Base-by-base conservation (phyloP, 202 grass and related monocot genomes). In the Musa balbisiana region DNA sequence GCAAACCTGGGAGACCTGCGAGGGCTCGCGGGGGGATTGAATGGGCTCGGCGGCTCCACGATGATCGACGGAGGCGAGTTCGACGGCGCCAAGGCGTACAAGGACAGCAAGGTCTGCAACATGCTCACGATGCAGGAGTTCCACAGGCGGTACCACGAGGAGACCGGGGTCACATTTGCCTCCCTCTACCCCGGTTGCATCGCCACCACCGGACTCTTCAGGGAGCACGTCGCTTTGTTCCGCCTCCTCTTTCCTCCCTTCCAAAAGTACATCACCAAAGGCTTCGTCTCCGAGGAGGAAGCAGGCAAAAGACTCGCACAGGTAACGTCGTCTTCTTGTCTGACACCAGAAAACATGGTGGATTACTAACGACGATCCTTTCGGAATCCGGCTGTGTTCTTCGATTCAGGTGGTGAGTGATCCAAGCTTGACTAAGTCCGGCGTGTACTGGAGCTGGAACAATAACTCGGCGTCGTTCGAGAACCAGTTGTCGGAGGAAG, bases 61-160 rank as follows among this genome's bases (percentile, higher is more conserved):
- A 98, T 98, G 95, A 92, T 98, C 70, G 95, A 98, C 52, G 94
- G 91, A 17, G 88, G 87, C 15, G 83, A 89, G 68, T 98, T 94
- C 77, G 91, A 98, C 64, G 95, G 95, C 23, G 95, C 95, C 0
- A 98, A 98, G 79, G 95, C 91, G 2, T 98, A 98, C 95, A 98
- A 98, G 82, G 95, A 98, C 87, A 98, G 91, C 87, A 98, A 94
- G 82, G 89, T 98, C 77, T 98, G 95, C 83, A 98, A 98, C 85
- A 98, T 94, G 95, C 81, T 98, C 67, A 98, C 84, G 69, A 98
- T 94, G 95, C 95, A 98, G 81, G 95, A 98, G 73, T 98, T 98
- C 75, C 95, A 98, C 82, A 54, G 88, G 3, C 79, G 95, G 49
- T 92, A 79, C 91, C 95, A 98, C 80, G 95, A 92, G 79, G 87